Base-by-base conservation (phyloP, 345 rosid genomes). In the Cardamine resedifolia region DNA sequence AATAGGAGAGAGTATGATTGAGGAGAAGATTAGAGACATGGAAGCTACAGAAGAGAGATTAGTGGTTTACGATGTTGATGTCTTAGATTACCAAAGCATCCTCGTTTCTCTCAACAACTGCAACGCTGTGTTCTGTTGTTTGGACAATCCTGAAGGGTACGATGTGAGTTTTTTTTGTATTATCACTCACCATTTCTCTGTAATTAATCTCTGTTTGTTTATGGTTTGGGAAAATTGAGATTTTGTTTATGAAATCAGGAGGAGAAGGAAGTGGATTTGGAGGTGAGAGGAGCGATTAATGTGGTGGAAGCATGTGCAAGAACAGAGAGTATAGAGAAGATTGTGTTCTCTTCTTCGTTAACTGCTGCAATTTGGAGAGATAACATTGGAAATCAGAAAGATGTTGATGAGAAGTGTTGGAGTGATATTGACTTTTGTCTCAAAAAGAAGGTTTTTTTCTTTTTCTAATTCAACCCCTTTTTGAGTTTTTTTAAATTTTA, bases 331-430 rank as follows among this genome's bases (percentile, higher is more conserved):
- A 68, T 86, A 7, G 82, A 85, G 39, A 92, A 92, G 77, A 58
- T 90, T 49, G 86, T 92, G 60, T 88, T 86, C 72, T 83, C 74
- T 64, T 90, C 92, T 63, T 92, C 98, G 16, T 71, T 88, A 19
- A 83, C 92, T 7, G 98, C 96, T 11, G 95, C 92, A 2, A 77
- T 92, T 19, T 92, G 98, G 98, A 88, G 82, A 75, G 98, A 92
- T 38, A 79, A 79, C 50, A 85, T 86, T 59, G 60, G 77, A 16
- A 82, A 82, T 30, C 75, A 84, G 55, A 81, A 78, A 4, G 90
- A 88, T 73, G 87, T 90, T 9, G 98, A 92, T 77, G 96, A 92
- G 62, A 85, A 85, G 68, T 85, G 76, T 66, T 92, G 98, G 96
- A 92, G 95, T 58, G 85, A 89, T 70, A 85, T 76, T 70, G 73